Evolutionary conservation across 148 eudicot genomes (phyloP).

Genomic region (Suaeda aralocaspica): DNA sequence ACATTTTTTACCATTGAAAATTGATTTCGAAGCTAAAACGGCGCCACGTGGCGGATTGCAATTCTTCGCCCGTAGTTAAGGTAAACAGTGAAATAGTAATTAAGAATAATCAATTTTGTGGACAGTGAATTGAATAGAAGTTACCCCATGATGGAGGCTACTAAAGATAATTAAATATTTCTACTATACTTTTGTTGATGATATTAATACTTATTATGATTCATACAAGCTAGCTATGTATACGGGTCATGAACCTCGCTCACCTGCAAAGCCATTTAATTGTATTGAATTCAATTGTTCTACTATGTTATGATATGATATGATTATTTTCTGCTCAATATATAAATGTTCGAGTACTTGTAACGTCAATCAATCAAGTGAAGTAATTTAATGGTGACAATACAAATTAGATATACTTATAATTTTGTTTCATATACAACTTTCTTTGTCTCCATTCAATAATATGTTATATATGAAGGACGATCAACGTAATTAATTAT

Average conservation of each 20-base stretch:
- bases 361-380: slow-evolving; percentile 1
- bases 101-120: neutral
- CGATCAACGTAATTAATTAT: too few species aligned
- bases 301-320: too few species aligned
- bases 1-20: too few species aligned
- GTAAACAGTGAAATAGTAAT: slow-evolving; percentile 15
- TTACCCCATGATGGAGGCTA: slow-evolving; percentile 14
- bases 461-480: too few species aligned
- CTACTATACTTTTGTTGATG: too few species aligned
- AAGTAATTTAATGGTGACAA: neutral
- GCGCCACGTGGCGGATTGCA: too few species aligned
- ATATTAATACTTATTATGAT: neutral
- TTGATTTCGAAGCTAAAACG: too few species aligned
- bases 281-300: too few species aligned
- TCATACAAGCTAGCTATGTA: too few species aligned
- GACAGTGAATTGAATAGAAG: slow-evolving; percentile 3
- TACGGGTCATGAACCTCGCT: neutral
- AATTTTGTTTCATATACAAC: neutral
- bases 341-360: slow-evolving; percentile 4
- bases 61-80: too few species aligned
- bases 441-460: neutral
- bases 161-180: neutral
- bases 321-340: neutral
- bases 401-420: neutral
- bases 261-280: slow-evolving; percentile 17